Base-by-base conservation (phyloP, 1,284 basidiomycete genomes). In the Binderoboletus segoi region DNA sequence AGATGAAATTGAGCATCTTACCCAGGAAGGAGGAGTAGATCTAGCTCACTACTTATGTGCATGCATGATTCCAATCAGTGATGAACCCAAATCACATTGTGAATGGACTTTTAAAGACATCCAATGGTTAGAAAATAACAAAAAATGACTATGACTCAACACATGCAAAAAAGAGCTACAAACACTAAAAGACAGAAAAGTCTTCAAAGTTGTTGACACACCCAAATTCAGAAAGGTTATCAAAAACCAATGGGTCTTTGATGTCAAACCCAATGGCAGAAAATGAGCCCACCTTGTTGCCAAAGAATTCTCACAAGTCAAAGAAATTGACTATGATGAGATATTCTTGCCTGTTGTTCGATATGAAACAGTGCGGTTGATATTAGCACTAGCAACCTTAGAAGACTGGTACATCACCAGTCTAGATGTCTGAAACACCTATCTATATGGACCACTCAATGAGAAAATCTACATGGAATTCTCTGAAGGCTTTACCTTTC, bases 341-440 rank as follows among this genome's bases (percentile, higher is more conserved):
- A 77, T 76, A 1, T 81, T 73, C 59, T 72, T 75, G 2, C 77
- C 77, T 0, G 75, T 79, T 1, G 69, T 72, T 4, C 59, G 70
- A 1, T 67, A 70, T 41, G 64, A 75, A 18, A 71, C 75, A 0
- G 58, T 44, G 26, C 18, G 4, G 7, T 28, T 16, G 6, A 30
- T 44, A 8, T 18, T 43, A 18, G 23, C 42, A 6, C 42, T 43
- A 1, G 13, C 42, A 21, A 0, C 42, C 6, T 6, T 44, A 3
- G 11, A 44, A 5, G 12, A 30, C 8, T 44, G 43, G n/a, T 18
- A 44, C 3, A 44, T 28, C 3, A 15, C 24, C 1, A 18, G 3
- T 3, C 8, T 44, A 8, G 8, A 44, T 8, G 12, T 44, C 3
- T 5, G 11, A 28, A 18, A 6, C 10, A 8, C 43, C 43, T 44